Base-by-base conservation (phyloP, 495 filamentous ascomycete genomes). In the Peziza echinospora region DNA sequence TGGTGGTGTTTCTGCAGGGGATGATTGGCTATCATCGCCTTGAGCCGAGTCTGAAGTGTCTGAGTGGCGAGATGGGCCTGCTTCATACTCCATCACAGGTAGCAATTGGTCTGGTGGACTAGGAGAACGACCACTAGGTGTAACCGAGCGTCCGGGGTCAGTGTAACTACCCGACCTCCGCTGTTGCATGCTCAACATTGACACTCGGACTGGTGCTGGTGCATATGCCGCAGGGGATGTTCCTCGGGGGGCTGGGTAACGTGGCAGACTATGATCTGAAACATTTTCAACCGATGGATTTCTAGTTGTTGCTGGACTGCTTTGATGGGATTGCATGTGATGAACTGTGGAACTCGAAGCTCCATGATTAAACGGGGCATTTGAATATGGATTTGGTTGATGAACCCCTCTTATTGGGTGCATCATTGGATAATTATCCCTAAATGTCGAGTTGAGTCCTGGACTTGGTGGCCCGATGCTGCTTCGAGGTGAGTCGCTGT, bases 371-470 rank as follows among this genome's bases (percentile, higher is more conserved):
- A n/a, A n/a, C n/a, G n/a, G n/a, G n/a, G n/a, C n/a, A n/a, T n/a
- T n/a, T n/a, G n/a, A n/a, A 19, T 60, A 60, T 6, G 57, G 56
- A 25, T 52, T 60, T 2, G 57, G 57, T 49, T 60, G 57, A 34
- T 60, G 56, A 8, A 59, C 45, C 45, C 46, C 41, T 16, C 53
- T 43, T n/a, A 25, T 26, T 21, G 41, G 50, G 30, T 49, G 51
- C 46, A 49, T 49, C 42, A 47, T 50, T 16, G 53, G 45, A 1
- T 52, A 48, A 5, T 39, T 41, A 24, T 44, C 25, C n/a, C 45
- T 55, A 5, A 22, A 42, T 2, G 44, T 52, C 11, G 47, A 37
- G 5, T 44, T 19, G 41, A 50, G 50, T n/a, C 47, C 49, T 1
- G 55, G 55, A 22, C 55, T 51, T 46, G 54, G 55, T 22, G 55